Conservation (phyloP, 1,284 basidiomycete genomes). For the Rhodotorula sp. region DNA sequence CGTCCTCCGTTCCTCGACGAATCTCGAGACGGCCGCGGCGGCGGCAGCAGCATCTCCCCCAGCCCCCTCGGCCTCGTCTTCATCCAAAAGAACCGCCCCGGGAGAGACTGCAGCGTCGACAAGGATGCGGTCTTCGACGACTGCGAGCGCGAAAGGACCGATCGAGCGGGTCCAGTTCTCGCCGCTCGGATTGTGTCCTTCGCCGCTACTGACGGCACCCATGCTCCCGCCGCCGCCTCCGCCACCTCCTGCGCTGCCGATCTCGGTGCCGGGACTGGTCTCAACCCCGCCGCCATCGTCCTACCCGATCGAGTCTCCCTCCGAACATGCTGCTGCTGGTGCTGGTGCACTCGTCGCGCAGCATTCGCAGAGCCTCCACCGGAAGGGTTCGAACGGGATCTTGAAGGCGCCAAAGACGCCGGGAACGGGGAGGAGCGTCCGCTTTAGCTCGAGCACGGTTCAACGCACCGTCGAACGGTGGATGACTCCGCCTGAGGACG, state of each 20-base stretch:
- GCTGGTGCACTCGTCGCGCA: background rate
- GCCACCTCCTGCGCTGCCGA: background rate
- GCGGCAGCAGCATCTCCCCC: background rate
- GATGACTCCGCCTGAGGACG: background rate
- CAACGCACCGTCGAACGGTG: background rate
- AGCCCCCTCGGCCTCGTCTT: constrained; percentile 8
- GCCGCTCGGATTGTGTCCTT: constrained; percentile 34
- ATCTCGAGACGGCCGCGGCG: no score
- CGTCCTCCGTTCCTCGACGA: no score
- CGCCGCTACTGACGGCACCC: constrained; percentile 27
- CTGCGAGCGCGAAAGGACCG: background rate
- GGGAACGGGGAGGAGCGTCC: constrained; percentile 34
- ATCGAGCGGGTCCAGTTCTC: constrained; percentile 34
- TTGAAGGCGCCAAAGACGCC: constrained; percentile 34
- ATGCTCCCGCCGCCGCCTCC: constrained; percentile 17
- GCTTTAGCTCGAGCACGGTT: constrained; percentile 29
- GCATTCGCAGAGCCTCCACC: background rate
- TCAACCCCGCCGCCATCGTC: background rate
- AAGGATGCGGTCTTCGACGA: background rate
- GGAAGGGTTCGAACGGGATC: constrained; percentile 21
- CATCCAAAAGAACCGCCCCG: background rate
- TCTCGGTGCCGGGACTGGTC: background rate
- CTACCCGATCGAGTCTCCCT: background rate
- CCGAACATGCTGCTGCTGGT: background rate
- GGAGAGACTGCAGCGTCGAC: background rate